A percentile compares a stretch with the other conserved stretches of the same genome.
phyloP scores from a whole-genome alignment of 495 filamentous ascomycete species.

The Cetradonia linearis region DNA sequence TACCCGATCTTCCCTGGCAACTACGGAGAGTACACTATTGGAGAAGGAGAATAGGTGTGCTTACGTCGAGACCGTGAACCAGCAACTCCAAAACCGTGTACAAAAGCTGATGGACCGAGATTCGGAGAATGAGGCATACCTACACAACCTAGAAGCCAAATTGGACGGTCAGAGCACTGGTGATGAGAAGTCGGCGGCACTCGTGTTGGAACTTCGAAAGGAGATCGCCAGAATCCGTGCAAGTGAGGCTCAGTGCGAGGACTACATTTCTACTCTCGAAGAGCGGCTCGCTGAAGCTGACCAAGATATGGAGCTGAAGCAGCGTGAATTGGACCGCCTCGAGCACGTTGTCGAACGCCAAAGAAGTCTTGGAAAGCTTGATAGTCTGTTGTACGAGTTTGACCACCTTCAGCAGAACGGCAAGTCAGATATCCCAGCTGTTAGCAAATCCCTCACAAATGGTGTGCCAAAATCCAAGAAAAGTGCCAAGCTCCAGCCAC shows the following conservation, averaged over 20 bases:
- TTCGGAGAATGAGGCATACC: constrained; percentile 76
- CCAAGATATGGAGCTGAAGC: constrained; percentile 92
- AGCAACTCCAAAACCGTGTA: constrained; percentile 76
- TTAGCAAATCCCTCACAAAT: constrained; percentile 20
- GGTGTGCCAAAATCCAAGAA: constrained; percentile 16
- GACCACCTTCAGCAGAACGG: constrained; percentile 66
- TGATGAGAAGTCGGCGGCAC: constrained; percentile 80
- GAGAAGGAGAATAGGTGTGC: constrained; percentile 91
- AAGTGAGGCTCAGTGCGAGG: constrained; percentile 78
- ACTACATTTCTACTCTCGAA: constrained; percentile 95
- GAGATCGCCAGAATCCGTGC: constrained; percentile 85
- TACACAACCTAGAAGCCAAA: constrained; percentile 81
- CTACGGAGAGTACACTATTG: constrained; percentile 70
- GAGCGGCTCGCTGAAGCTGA: constrained; percentile 92
- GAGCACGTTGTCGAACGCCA: constrained; percentile 95
- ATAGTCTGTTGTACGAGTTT: constrained; percentile 81
- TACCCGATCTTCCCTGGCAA: constrained; percentile 73
- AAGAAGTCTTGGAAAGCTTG: constrained; percentile 85
- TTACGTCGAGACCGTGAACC: constrained; percentile 82
- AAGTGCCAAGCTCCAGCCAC: not conserved
- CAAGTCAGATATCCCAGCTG: constrained; percentile 25
- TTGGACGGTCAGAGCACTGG: constrained; percentile 82
- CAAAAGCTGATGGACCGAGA: constrained; percentile 89
- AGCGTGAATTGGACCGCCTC: constrained; percentile 85
- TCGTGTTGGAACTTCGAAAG: constrained; percentile 79